Evolutionary conservation across 2,329 filamentous ascomycete genomes (phyloP).

Genomic region (Cadophora luteo-olivacea): DNA sequence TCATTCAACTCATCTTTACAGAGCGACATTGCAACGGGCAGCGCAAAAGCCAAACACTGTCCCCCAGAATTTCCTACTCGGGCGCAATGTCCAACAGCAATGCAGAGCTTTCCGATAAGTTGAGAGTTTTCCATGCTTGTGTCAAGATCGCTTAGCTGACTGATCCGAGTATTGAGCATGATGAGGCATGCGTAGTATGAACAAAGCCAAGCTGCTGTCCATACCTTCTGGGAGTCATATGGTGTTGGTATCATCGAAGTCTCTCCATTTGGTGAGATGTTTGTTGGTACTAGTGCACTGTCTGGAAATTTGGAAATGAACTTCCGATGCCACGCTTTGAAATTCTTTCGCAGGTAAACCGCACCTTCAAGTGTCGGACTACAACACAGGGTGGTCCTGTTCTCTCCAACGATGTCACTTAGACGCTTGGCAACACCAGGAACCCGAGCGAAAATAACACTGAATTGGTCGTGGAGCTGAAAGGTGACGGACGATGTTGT

Average conservation of each 20-base stretch:
- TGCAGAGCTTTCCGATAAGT: not conserved
- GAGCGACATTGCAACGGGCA: not conserved
- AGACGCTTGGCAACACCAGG: too few relatives aligned
- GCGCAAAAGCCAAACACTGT: conserved; percentile 1
- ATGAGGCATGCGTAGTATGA: not conserved
- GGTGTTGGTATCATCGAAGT: not conserved
- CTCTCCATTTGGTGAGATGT: not conserved
- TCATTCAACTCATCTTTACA: conserved; percentile 4
- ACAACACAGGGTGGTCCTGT: too few relatives aligned
- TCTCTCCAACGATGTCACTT: too few relatives aligned
- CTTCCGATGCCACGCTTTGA: not conserved
- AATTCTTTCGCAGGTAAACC: too few relatives aligned
- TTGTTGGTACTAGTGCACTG: not conserved
- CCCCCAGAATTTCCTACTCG: not conserved
- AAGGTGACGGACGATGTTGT: too few relatives aligned
- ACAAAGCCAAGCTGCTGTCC: not conserved
- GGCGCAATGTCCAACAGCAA: not conserved
- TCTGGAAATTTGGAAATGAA: not conserved
- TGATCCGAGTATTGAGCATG: not conserved
- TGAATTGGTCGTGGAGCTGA: too few relatives aligned
- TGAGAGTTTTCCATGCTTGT: not conserved
- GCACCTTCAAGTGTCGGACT: too few relatives aligned
- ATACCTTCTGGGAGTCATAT: not conserved
- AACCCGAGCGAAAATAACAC: too few relatives aligned
- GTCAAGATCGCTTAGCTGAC: not conserved